Percentiles rank a stretch among this genome's conserved stretches.
Evolutionary conservation across 306 rosid genomes (phyloP).

Genomic region (Prunus davidiana): DNA sequence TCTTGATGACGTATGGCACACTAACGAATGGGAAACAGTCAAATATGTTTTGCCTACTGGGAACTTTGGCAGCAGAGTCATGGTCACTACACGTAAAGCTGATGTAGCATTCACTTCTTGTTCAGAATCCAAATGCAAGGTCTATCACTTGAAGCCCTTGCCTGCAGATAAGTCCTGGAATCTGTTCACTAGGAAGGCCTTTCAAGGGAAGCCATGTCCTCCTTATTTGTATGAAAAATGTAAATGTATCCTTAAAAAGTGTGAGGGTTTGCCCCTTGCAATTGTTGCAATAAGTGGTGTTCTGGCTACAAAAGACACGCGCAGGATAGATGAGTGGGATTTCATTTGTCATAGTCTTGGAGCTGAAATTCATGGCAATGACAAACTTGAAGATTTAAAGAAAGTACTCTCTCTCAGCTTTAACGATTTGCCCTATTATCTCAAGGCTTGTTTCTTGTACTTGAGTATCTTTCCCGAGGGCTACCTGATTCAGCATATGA

Average conservation of each 20-base stretch:
- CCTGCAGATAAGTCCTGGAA: slow-evolving; percentile 44
- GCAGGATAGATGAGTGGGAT: slow-evolving; percentile 59
- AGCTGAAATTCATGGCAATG: slow-evolving; percentile 49
- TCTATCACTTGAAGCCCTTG: slow-evolving; percentile 47
- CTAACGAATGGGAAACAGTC: slow-evolving; percentile 55
- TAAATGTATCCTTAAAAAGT: slow-evolving; percentile 40
- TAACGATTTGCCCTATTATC: slow-evolving; percentile 56
- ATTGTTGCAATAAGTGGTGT: slow-evolving; percentile 64
- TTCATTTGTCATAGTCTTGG: slow-evolving; percentile 44
- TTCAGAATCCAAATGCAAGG: slow-evolving; percentile 36
- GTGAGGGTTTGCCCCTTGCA: slow-evolving; percentile 76
- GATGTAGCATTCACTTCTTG: slow-evolving; percentile 41
- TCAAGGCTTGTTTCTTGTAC: slow-evolving; percentile 55
- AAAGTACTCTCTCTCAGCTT: slow-evolving; percentile 53
- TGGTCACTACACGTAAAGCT: slow-evolving; percentile 54
- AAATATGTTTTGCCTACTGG: slow-evolving; percentile 50
- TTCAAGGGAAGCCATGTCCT: slow-evolving; percentile 51
- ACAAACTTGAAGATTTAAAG: slow-evolving; percentile 46
- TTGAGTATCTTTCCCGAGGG: slow-evolving; percentile 43
- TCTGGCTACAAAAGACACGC: slow-evolving; percentile 51
- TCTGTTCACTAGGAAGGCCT: slow-evolving; percentile 52
- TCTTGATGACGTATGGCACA: slow-evolving; percentile 59
- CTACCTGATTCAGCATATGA: slow-evolving; percentile 41
- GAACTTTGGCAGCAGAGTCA: slow-evolving; percentile 43
- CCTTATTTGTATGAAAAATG: slow-evolving; percentile 38